phyloP scores from a whole-genome alignment of 257 asterid species.

The Fraxinus cuspidata region DNA sequence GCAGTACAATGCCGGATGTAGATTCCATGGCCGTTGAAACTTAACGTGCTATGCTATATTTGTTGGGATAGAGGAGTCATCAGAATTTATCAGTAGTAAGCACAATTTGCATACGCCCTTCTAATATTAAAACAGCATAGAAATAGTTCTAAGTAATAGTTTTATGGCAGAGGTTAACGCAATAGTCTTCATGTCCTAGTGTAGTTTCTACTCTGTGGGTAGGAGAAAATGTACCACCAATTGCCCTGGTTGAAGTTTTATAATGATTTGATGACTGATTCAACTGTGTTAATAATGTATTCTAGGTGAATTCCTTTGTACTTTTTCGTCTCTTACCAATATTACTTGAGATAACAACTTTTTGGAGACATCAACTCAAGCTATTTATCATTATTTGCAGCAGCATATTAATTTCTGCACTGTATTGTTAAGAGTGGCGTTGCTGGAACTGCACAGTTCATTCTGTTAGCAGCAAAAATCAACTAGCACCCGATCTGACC shows the following conservation, averaged over 20 bases:
- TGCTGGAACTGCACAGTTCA: not conserved
- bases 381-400: not conserved
- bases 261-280: no score
- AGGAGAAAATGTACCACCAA: not conserved
- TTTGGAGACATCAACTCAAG: not conserved
- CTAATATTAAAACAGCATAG: constrained; percentile 13
- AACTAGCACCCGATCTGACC: not conserved
- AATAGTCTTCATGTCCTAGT: constrained; percentile 12
- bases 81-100: not conserved
- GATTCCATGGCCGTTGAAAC: not conserved
- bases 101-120: constrained; percentile 7
- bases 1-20: not conserved
- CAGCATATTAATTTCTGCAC: not conserved
- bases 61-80: not conserved
- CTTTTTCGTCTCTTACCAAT: not conserved
- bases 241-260: not conserved
- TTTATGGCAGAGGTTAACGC: constrained; percentile 17
- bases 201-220: not conserved
- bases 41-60: not conserved
- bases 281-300: not conserved
- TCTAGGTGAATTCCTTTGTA: constrained; percentile 7
- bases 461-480: not conserved
- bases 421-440: not conserved
- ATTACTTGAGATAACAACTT: not conserved
- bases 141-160: constrained; percentile 16